These are phyloP conservation scores for Firmiana major DNA, from an alignment of 345 rosid species.

Conservation along the genomic window DNA sequence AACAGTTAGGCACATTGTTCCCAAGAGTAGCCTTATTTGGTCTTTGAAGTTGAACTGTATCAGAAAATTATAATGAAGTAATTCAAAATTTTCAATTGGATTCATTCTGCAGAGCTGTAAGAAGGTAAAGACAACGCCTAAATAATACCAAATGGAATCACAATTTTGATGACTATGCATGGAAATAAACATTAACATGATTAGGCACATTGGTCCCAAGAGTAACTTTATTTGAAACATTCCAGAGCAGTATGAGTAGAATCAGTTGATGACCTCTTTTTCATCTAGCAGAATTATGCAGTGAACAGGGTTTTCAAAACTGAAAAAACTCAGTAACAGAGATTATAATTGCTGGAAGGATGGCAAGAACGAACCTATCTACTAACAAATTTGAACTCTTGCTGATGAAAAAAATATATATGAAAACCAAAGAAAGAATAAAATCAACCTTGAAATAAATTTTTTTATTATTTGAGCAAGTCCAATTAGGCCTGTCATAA, in stretches of 20 bases:
- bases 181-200: slow-evolving; percentile 1
- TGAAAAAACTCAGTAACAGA: background rate
- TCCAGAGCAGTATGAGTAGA: background rate
- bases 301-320: background rate
- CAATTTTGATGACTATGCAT: background rate
- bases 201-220: slow-evolving; percentile 4
- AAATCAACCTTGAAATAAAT: background rate
- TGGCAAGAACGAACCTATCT: background rate
- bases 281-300: background rate
- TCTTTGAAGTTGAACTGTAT: too few species aligned
- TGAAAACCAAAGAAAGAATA: background rate
- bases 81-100: background rate
- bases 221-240: background rate
- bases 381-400: background rate
- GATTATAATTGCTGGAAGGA: background rate
- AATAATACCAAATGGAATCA: background rate
- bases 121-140: background rate
- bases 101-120: background rate
- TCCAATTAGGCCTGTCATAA: background rate
- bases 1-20: background rate
- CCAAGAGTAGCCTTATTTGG: background rate
- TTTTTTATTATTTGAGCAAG: background rate
- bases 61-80: slow-evolving; percentile 5
- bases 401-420: background rate
- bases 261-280: background rate